Evolutionary conservation across 495 filamentous ascomycete species (phyloP).

Genomic region (Aspergillus cavernicola): DNA sequence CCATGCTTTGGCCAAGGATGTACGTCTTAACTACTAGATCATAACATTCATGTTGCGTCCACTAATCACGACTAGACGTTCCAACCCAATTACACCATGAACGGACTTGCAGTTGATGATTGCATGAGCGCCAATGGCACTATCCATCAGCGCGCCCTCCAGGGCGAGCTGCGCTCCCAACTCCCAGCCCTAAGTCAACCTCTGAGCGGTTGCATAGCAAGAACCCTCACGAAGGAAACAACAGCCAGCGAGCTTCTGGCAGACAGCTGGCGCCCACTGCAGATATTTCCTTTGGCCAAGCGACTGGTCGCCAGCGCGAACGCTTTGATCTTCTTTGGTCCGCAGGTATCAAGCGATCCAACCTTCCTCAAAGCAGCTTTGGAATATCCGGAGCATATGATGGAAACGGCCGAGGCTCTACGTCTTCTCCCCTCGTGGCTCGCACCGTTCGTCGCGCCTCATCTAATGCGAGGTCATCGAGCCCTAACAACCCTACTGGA

Average conservation of each 20-base stretch:
- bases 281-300: conserved; percentile 1
- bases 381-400: conserved; percentile 2
- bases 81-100: neutral
- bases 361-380: conserved; percentile 4
- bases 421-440: neutral
- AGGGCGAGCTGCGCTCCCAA: neutral
- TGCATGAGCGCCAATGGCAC: neutral
- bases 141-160: neutral
- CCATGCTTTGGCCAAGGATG: neutral
- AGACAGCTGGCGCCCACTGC: neutral
- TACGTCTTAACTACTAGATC: neutral
- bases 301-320: neutral
- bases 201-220: neutral
- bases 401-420: conserved; percentile 1
- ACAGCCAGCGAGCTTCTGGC: neutral
- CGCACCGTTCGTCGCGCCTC: neutral
- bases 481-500: neutral
- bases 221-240: neutral
- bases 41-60: neutral
- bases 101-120: neutral
- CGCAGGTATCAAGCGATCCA: neutral
- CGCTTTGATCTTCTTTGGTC: conserved; percentile 1
- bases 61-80: neutral
- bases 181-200: neutral
- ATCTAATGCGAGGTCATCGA: neutral